Percentiles rank a stretch among this genome's conserved stretches.
Evolutionary conservation across 1,284 basidiomycete genomes (phyloP).

Genomic region (Abortiporus biennis): DNA sequence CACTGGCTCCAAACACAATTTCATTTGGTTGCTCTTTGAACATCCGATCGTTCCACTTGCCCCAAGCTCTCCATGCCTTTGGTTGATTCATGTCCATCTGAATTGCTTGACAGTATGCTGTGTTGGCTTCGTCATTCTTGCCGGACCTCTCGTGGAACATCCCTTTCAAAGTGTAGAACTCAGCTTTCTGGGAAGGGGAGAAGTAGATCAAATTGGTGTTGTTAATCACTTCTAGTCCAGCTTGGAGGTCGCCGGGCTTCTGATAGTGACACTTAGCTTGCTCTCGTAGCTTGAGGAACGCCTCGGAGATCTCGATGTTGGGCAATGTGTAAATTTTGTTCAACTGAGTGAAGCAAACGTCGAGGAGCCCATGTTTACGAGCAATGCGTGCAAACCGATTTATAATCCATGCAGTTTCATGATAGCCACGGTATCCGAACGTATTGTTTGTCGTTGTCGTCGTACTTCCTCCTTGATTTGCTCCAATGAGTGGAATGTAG

Average conservation of each 20-base stretch:
- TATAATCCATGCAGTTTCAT: conserved; percentile 99
- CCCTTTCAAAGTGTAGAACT: conserved; percentile 99
- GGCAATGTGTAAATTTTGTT: conserved; percentile 99
- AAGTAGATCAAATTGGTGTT: conserved; percentile 99
- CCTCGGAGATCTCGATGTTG: conserved; percentile 99
- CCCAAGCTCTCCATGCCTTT: conserved; percentile 99
- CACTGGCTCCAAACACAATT: conserved; percentile 77
- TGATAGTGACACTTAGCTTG: conserved; percentile 99
- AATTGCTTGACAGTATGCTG: conserved; percentile 91
- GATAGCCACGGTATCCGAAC: conserved; percentile 96
- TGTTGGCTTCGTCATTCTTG: conserved; percentile 87
- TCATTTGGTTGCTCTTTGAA: conserved; percentile 83
- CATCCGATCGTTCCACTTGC: conserved; percentile 88
- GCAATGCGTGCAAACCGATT: conserved; percentile 99
- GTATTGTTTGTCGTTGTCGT: conserved; percentile 71
- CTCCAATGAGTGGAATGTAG: conserved; percentile 86
- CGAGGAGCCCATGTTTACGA: conserved; percentile 92
- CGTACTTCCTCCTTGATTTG: conserved; percentile 40
- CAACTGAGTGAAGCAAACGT: conserved; percentile 92
- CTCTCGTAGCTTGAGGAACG: conserved; percentile 97
- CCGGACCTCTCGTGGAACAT: conserved; percentile 95
- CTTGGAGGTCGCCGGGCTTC: conserved; percentile 88
- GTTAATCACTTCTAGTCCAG: conserved; percentile 97
- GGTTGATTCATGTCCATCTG: conserved; percentile 94
- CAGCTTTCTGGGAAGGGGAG: conserved; percentile 90